Evolutionary conservation across 352 stramenopile genomes (phyloP), one percentile per base, ranked within the genome.

Genomic region (Pythium utonaiense): DNA sequence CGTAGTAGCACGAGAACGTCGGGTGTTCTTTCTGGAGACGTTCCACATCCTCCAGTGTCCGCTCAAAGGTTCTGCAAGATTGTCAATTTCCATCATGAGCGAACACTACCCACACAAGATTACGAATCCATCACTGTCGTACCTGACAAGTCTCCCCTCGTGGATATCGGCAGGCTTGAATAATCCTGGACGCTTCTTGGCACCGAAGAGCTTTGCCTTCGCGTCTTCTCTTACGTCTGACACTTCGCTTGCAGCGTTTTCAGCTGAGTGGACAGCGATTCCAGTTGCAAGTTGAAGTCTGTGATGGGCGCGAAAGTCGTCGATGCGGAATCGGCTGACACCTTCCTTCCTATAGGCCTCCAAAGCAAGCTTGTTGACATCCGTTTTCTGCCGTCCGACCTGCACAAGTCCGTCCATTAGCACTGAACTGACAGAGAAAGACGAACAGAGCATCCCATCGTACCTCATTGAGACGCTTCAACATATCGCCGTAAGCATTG

Each of bases 261-360:
- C 70, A 6, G 75, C 75, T 3, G 85, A 95, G 40, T 68, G 61
- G 9, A 83, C 80, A 10, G 89, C 80, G 28, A 95, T 92, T 0
- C 79, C 84, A 2, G 83, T 89, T 7, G 86, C 86, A 1, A 93
- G 58, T 44, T 93, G 83, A 4, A 95, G 71, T 12, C 86, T 81
- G 56, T 95, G 84, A 22, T 93, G 83, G 3, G 83, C 86, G 57
- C 86, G 69, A 66, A 95, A 93, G 54, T 93, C 86, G 65, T 95
- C 86, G 34, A 95, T 80, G 31, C 83, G 77, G 4, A 75, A 67
- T 34, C 79, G 74, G 55, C 84, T 80, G 3, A 93, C 81, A 16
- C 75, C 78, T 8, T 91, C 80, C 49, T 93, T 86, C 17, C 77
- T 74, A 49, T 75, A 73, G 2, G 82, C 76, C 6, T 80, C 60